A percentile compares a stretch with the other conserved stretches of the same genome.
Conservation (phyloP, 495 filamentous ascomycete species). For the Mycothermus thermophilus region DNA sequence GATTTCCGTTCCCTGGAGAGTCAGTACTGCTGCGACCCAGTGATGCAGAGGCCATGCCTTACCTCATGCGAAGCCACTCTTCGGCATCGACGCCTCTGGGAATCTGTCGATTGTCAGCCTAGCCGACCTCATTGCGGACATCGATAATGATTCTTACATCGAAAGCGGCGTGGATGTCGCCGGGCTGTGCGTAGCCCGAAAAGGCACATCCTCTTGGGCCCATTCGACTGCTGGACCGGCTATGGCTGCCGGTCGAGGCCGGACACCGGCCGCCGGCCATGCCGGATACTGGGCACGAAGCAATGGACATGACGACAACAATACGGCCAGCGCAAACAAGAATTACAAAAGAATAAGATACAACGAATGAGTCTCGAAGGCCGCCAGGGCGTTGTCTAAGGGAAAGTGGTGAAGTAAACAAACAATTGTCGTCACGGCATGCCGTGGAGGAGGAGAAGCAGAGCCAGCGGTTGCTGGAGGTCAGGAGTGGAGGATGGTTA, state of each 20-base stretch:
- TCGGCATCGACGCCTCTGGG: conserved; percentile 22
- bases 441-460: too few species aligned
- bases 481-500: too few species aligned
- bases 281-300: conserved; percentile 18
- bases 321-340: too few species aligned
- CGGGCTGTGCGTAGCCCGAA: conserved; percentile 21
- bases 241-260: conserved; percentile 11
- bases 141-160: conserved; percentile 13
- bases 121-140: neutral
- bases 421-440: too few species aligned
- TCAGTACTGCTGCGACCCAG: neutral
- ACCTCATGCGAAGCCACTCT: conserved; percentile 22
- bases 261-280: conserved; percentile 14
- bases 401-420: too few species aligned
- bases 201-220: conserved; percentile 25
- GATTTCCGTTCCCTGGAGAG: conserved; percentile 20
- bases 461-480: too few species aligned
- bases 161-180: conserved; percentile 26
- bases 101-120: conserved; percentile 15
- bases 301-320: conserved; percentile 11
- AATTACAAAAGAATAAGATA: too few species aligned
- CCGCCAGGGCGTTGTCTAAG: too few species aligned
- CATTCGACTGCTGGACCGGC: conserved; percentile 15
- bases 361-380: too few species aligned
- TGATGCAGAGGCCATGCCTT: conserved; percentile 1